phyloP scores from a whole-genome alignment of 257 asterid genomes.

The Anisodus acutangulus region DNA sequence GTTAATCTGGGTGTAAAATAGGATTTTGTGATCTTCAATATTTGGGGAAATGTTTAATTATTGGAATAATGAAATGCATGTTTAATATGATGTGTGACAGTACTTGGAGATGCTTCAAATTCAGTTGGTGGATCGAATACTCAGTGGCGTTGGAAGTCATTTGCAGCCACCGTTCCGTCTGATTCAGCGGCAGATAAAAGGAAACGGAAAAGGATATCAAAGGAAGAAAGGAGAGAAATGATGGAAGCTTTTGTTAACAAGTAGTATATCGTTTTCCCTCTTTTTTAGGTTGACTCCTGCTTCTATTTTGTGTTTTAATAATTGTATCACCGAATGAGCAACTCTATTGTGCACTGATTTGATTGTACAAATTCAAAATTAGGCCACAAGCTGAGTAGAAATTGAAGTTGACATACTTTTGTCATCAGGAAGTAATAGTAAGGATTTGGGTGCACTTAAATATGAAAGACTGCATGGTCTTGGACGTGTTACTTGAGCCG shows the following conservation, averaged over 20 bases:
- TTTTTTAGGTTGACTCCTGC: neutral
- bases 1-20: no score
- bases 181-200: conserved; percentile 39
- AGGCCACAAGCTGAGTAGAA: neutral
- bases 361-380: neutral
- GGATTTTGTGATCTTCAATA: neutral
- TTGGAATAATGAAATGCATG: neutral
- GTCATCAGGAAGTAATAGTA: neutral
- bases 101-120: conserved; percentile 37
- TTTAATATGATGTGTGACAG: conserved; percentile 35
- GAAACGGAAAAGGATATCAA: conserved; percentile 51
- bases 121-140: conserved; percentile 36
- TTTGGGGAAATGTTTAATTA: neutral
- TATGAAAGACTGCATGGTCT: neutral
- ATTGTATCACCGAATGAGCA: neutral
- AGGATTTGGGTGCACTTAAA: neutral
- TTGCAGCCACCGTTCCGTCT: conserved; percentile 51
- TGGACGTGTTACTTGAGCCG: no score
- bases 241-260: conserved; percentile 61
- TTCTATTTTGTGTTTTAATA: neutral
- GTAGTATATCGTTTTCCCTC: conserved; percentile 40
- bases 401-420: neutral
- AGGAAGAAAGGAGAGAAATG: conserved; percentile 57
- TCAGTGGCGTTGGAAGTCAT: conserved; percentile 45
- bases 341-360: neutral